phyloP scores from a whole-genome alignment of 495 filamentous ascomycete species.

The Hapsidospora chrysogenum region DNA sequence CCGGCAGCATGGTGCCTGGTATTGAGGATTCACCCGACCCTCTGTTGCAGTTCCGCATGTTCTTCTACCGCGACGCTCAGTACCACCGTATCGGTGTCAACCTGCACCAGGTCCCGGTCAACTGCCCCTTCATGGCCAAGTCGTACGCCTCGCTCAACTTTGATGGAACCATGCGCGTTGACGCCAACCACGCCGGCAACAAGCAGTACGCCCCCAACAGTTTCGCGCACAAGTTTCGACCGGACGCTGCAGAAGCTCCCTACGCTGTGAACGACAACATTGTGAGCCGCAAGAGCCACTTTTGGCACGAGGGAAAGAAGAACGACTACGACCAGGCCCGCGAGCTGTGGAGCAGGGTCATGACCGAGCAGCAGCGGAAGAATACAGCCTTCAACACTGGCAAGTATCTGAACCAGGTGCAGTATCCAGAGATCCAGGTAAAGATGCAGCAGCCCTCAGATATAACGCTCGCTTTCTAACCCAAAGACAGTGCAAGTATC shows the following conservation, averaged over 20 bases:
- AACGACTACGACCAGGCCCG: slow-evolving; percentile 35
- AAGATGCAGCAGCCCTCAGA: background rate
- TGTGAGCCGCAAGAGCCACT: slow-evolving; percentile 35
- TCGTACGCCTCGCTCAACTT: slow-evolving; percentile 1
- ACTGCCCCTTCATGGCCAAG: slow-evolving; percentile 14
- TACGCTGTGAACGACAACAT: slow-evolving; percentile 32
- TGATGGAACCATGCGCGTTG: background rate
- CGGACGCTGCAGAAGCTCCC: slow-evolving; percentile 35
- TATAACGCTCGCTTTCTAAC: background rate
- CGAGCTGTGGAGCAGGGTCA: slow-evolving; percentile 29
- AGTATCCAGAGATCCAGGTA: slow-evolving; percentile 12
- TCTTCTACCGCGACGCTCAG: slow-evolving; percentile 72
- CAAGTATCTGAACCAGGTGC: slow-evolving; percentile 19
- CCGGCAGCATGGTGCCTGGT: slow-evolving; percentile 51
- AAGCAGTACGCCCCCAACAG: slow-evolving; percentile 38
- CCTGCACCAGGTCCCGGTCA: slow-evolving; percentile 73
- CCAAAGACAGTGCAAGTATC: slow-evolving; percentile 26
- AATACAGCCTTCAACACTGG: slow-evolving; percentile 32
- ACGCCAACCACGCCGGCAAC: slow-evolving; percentile 33
- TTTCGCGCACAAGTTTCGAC: slow-evolving; percentile 36
- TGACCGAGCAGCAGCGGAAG: slow-evolving; percentile 23
- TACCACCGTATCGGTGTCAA: slow-evolving; percentile 67
- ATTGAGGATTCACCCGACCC: slow-evolving; percentile 61
- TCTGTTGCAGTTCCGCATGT: slow-evolving; percentile 62
- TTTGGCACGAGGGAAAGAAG: slow-evolving; percentile 35